These are phyloP conservation scores for Perkinsus olseni DNA, from an alignment of 169 alveolate genomes.

Conservation along the genomic window DNA sequence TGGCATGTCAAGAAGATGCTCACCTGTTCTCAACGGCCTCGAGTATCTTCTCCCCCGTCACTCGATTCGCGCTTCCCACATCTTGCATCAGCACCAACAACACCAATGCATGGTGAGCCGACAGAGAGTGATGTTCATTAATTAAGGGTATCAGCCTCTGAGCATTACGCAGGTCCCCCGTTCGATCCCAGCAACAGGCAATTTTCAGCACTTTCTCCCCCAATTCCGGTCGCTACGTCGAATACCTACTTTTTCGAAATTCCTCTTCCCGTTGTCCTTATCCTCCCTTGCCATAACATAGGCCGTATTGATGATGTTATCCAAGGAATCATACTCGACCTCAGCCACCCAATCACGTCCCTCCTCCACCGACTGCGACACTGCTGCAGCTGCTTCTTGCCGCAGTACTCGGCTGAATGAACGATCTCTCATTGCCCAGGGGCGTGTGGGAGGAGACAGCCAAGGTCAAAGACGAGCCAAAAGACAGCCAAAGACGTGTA, in stretches of 20 bases:
- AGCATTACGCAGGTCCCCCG: background rate
- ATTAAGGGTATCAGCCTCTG: background rate
- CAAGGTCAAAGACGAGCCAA: background rate
- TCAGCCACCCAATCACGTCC: background rate
- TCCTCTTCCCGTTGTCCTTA: background rate
- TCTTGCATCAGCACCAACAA: background rate
- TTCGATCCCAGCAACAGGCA: background rate
- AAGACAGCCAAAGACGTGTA: background rate
- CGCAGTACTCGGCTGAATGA: background rate
- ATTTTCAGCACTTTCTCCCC: background rate
- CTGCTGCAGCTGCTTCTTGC: background rate
- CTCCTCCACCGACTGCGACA: too few relatives aligned
- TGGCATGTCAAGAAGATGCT: background rate
- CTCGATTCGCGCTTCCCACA: background rate
- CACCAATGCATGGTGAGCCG: background rate
- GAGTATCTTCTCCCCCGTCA: background rate
- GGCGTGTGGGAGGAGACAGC: too few relatives aligned
- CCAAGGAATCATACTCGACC: background rate
- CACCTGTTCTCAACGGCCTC: background rate
- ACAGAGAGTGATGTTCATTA: background rate
- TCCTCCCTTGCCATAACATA: background rate
- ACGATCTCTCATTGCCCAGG: too few relatives aligned
- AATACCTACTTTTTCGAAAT: background rate
- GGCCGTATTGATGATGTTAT: background rate
- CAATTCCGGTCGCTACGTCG: background rate